Conservation (phyloP, 495 filamentous ascomycete genomes). For the Acidiella bohemica region DNA sequence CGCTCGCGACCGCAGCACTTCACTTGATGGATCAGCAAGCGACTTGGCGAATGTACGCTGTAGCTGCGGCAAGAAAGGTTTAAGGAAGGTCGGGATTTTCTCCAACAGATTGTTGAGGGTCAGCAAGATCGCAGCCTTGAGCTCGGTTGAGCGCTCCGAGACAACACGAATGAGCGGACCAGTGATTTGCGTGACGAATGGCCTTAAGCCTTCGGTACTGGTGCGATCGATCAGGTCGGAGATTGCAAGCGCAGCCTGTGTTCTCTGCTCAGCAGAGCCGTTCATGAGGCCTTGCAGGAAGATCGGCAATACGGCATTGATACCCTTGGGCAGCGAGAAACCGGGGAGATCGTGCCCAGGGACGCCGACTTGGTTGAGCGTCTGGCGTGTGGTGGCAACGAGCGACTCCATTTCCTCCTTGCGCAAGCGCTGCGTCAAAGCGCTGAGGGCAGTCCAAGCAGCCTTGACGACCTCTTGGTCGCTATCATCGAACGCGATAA, state of each 20-base stretch:
- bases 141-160: constrained; percentile 84
- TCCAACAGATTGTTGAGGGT: constrained; percentile 90
- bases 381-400: constrained; percentile 72
- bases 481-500: constrained; percentile 81
- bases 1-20: constrained; percentile 70
- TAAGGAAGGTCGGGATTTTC: constrained; percentile 91
- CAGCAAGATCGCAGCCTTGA: constrained; percentile 87
- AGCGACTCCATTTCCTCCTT: constrained; percentile 98
- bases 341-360: constrained; percentile 73
- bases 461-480: constrained; percentile 80
- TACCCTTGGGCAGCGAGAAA: constrained; percentile 90
- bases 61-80: constrained; percentile 92
- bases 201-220: constrained; percentile 66
- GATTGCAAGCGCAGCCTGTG: constrained; percentile 81
- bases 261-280: constrained; percentile 79
- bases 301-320: constrained; percentile 90
- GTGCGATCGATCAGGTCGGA: constrained; percentile 91
- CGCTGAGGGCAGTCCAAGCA: constrained; percentile 78
- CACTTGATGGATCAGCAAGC: constrained; percentile 83
- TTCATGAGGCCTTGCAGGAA: constrained; percentile 98
- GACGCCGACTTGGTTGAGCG: constrained; percentile 75
- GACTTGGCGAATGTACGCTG: constrained; percentile 95
- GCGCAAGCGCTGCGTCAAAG: constrained; percentile 72
- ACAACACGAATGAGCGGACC: constrained; percentile 95
- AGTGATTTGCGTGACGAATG: constrained; percentile 94